Base-by-base conservation (phyloP, 257 asterid species). In the Capsicum baccatum region DNA sequence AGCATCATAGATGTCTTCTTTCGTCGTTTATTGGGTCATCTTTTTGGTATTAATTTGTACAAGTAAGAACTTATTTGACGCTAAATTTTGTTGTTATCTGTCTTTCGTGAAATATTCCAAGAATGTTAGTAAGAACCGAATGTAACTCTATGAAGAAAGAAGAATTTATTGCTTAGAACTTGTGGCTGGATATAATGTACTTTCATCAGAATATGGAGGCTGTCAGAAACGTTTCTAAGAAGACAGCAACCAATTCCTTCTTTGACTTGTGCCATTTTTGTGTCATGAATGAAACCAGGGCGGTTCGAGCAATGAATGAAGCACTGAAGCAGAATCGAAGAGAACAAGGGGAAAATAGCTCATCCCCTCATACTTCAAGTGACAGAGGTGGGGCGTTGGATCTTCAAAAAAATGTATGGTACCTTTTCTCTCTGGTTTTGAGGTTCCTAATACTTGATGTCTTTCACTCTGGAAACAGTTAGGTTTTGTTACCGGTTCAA, bases 241-340 rank as follows among this genome's bases (percentile, higher is more conserved):
- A 14, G 63, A 66, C 80, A 26, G 47, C 60, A 48, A 26, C 33
- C 67, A 66, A 2, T 16, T 82, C 47, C 59, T 9, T 58, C 56
- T 37, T 67, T n/a, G 68, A 42, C 62, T 63, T 52, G 13, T 78
- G 17, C 33, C 4, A 33, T 69, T n/a, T 57, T 15, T 76, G 26
- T 81, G 14, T 69, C 80, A 79, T 85, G 56, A 67, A 84, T 74
- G 59, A 83, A 86, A 47, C 52, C 71, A 96, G 99, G 94, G 99
- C 99, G 85, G 99, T 97, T 79, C 93, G 98, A 56, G 95, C 98
- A 79, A 95, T 97, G 99, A 97, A 93, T 87, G 98, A 94, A 90
- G 89, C 97, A 39, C 88, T 95, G 89, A 97, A 97, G 95, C 98
- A 97, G 91, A 93, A 93, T 89, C 97, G 95, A 79, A 91, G 88